Conservation (phyloP, 495 filamentous ascomycete genomes). For the Thozetella sp. region DNA sequence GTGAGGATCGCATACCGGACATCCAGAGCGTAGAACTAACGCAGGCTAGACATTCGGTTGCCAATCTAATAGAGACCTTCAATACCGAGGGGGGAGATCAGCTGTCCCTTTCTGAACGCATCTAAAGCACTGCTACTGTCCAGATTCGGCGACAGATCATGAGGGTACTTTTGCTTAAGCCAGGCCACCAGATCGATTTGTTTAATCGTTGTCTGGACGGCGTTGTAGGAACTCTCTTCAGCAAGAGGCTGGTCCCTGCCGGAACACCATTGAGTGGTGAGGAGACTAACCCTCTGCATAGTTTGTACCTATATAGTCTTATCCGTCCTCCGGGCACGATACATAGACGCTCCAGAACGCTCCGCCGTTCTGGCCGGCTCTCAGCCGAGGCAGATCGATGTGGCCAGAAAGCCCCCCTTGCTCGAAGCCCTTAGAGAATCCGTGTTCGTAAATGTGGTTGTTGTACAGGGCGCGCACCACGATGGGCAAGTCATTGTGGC, state of each 20-base stretch:
- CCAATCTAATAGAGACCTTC: conserved; percentile 97
- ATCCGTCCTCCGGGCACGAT: conserved; percentile 70
- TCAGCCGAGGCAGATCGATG: conserved; percentile 74
- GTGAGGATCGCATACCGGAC: conserved; percentile 90
- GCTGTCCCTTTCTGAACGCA: conserved; percentile 58
- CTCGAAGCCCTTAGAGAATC: conserved; percentile 72
- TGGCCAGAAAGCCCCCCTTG: conserved; percentile 68
- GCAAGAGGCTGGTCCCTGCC: background rate
- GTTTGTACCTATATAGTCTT: conserved; percentile 72
- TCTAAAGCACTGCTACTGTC: conserved; percentile 59
- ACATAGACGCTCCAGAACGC: conserved; percentile 93
- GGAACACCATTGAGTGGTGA: background rate
- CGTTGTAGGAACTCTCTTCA: conserved; percentile 7
- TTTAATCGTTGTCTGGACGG: conserved; percentile 70
- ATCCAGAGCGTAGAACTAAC: conserved; percentile 75
- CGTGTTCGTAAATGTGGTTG: conserved; percentile 76
- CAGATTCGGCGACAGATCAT: conserved; percentile 64
- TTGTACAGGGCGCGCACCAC: conserved; percentile 65
- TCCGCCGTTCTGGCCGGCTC: conserved; percentile 63
- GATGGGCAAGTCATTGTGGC: conserved; percentile 88
- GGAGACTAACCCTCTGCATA: conserved; percentile 50
- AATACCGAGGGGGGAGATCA: conserved; percentile 73
- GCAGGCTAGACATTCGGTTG: conserved; percentile 77
- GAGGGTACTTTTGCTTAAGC: conserved; percentile 67
- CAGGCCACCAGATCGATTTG: conserved; percentile 83